Evolutionary conservation across 495 filamentous ascomycete species (phyloP), one percentile per base, ranked within the genome.

Genomic region (Penicillium ucsense): DNA sequence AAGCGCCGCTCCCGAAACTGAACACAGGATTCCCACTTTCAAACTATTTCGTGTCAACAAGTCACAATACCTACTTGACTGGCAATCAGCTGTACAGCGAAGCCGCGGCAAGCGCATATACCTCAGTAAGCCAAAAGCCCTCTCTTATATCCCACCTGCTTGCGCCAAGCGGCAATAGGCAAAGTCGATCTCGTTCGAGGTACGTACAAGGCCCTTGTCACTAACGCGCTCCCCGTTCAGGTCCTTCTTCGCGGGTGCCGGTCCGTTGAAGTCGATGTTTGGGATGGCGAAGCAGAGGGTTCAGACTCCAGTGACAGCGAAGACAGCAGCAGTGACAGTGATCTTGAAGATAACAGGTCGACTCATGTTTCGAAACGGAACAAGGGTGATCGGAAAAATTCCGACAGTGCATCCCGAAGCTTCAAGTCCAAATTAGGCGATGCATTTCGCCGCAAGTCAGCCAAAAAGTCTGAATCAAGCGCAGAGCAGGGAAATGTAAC

Each of bases 261-360:
- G 11, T 95, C 88, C 49, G 86, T 96, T 43, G 91, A 96, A 68
- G 89, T 97, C 49, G 91, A 97, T 56, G 88, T 95, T 6, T 95
- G 89, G 87, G 86, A 97, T 60, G 91, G 90, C 8, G 80, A 88
- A 36, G 47, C 61, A 5, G 64, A 64, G 12, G 67, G 68, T 11
- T 72, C 57, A 11, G 55, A 49, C 39, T 33, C 49, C 2, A 53
- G 51, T 30, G 60, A 66, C 34, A 55, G 54, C 35, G 61, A 59
- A 8, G 43, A 43, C 34, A 60, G 53, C 41, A 61, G 58, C 50
- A 59, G 56, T 45, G 50, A 50, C 38, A 62, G 56, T 2, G 56
- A 65, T 5, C 38, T 47, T 6, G 51, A 55, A n/a, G 12, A 54
- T 27, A 10, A 32, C 29, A 41, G 51, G n/a, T 35, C 45, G 11